phyloP scores from a whole-genome alignment of 768 basidiomycete species.

The Sistotremastrum niveocremeum region DNA sequence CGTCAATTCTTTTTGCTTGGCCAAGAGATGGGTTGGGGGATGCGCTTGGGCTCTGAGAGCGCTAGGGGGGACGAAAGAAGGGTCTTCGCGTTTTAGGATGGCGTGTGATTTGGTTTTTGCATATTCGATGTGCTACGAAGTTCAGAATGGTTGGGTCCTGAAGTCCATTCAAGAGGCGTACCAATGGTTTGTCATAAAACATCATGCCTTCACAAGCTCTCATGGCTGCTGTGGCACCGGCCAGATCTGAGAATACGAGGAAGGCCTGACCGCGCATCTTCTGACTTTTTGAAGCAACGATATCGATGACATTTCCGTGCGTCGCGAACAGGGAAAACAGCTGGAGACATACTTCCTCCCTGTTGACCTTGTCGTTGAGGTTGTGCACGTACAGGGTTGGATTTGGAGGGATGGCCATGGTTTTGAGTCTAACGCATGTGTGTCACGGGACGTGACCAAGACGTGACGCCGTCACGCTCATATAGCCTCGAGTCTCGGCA shows the following conservation, averaged over 20 bases:
- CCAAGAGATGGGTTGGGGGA: not conserved
- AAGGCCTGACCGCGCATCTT: slow-evolving; percentile 93
- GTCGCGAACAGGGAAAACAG: slow-evolving; percentile 85
- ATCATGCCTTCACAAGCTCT: slow-evolving; percentile 85
- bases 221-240: slow-evolving; percentile 84
- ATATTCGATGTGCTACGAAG: slow-evolving; percentile 71
- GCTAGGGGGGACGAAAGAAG: slow-evolving; percentile 63
- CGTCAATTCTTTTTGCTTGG: too few species aligned
- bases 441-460: not conserved
- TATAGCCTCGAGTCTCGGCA: not conserved
- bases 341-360: slow-evolving; percentile 73
- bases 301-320: slow-evolving; percentile 87
- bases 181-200: slow-evolving; percentile 88
- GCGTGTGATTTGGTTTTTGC: slow-evolving; percentile 85
- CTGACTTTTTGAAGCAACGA: slow-evolving; percentile 74
- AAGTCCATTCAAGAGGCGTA: slow-evolving; percentile 27
- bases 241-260: slow-evolving; percentile 86
- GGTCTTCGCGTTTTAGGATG: slow-evolving; percentile 65
- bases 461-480: not conserved
- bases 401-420: slow-evolving; percentile 53
- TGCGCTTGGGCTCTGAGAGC: slow-evolving; percentile 40
- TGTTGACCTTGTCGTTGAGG: slow-evolving; percentile 86
- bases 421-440: not conserved
- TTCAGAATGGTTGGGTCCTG: slow-evolving; percentile 5
- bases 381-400: slow-evolving; percentile 86